Evolutionary conservation across 2,329 filamentous ascomycete genomes (phyloP), one percentile per base, ranked within the genome.

Genomic region (Pseudogymnoascus sp.): DNA sequence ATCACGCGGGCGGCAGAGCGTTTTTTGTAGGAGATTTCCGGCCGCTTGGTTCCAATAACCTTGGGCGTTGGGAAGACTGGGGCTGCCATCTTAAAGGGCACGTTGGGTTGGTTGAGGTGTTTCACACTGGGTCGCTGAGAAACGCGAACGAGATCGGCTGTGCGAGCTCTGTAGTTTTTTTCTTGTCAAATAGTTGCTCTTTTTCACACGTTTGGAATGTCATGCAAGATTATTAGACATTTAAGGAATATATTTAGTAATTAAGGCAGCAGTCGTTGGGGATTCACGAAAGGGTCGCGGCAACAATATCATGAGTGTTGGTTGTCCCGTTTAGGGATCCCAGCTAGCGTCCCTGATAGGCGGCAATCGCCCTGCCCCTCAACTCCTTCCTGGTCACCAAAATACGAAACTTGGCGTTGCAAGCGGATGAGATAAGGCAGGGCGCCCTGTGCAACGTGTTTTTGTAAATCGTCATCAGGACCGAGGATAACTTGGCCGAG

Each of bases 401-500:
- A 62, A 60, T 63, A 65, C 6, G 64, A 65, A 34, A 65, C 45
- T 63, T 63, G 45, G 13, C 64, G 64, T 62, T 65, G 45, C 25
- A 61, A 16, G 6, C 61, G 64, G 60, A 75, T 71, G 2, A 76
- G 68, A 31, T 65, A 57, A 57, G 69, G 68, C 43, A 71, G 63
- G 61, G 64, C 39, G 70, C 64, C 61, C 21, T 57, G 61, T 14
- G 45, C 34, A 25, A 37, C 4, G 57, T 65, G 64, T 41, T 65
- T 63, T 63, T 65, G 8, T 21, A 63, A 60, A 60, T 65, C 61
- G n/a, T 62, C 61, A 37, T 65, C 43, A 11, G 64, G 19, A 23
- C 41, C 64, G 16, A 65, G 43, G 39, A 65, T 65, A 16, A 65
- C 45, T 61, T 48, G 64, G 31, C 64, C 64, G 21, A 65, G 43